Evolutionary conservation across 108 stramenopile species (phyloP), one percentile per base, ranked within the genome.

Genomic region (Cylindrotheca closterium): DNA sequence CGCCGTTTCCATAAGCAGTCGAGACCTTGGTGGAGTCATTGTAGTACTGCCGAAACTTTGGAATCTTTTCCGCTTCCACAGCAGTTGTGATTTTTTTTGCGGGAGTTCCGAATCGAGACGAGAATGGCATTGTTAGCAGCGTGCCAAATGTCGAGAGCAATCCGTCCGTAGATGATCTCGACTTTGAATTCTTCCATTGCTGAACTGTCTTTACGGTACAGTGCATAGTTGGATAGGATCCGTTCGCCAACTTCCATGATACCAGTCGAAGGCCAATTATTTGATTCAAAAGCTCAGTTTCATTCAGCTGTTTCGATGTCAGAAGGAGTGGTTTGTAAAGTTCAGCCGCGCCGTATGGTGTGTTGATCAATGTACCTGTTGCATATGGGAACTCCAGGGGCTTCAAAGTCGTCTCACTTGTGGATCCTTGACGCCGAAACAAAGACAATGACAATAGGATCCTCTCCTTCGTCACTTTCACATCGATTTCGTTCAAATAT

Each of bases 1-100:
- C 59, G 3, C 93, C 93, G 52, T 86, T 71, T 37, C 93, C 93
- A 75, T 80, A 94, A n/a, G 79, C 42, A 12, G 93, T 91, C 49
- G 88, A 69, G 52, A 94, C 89, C 47, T 86, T 71, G 33, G 93
- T 89, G 24, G 86, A 80, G 71, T 92, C 82, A 68, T 82, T 67
- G 51, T 88, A 94, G 58, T 88, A 92, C 55, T 80, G 85, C 52
- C 80, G 71, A 63, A 83, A 91, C 31, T 69, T 77, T 26, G 69
- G 46, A 26, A 19, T 23, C 22, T 56, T 3, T 0, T 54, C 29
- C 26, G 55, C 51, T 60, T 32, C 59, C 62, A 65, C 58, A 26
- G 64, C 63, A 30, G 47, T 65, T 30, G 56, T 23, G n/a, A 67
- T 66, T 22, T 37, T 46, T n/a, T 31, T 61, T 5, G 26, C 27